Percentiles rank a stretch among this genome's conserved stretches.
Evolutionary conservation across 176 grass and related monocot genomes (phyloP).

Genomic region (Eremochloa ophiuroides): DNA sequence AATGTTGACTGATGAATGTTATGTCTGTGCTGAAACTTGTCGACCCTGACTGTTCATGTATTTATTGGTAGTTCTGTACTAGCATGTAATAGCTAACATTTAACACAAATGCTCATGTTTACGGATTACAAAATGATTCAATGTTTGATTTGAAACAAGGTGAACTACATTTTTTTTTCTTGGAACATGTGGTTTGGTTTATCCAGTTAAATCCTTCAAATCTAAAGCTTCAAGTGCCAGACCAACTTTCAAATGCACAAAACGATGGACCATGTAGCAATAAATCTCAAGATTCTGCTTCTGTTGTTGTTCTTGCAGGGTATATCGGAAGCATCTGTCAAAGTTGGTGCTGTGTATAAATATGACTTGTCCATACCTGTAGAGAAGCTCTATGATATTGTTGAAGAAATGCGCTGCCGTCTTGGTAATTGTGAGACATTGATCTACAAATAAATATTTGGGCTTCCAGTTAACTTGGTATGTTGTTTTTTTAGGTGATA

Average conservation of each 20-base stretch:
- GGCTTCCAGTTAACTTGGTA: slow-evolving; percentile 15
- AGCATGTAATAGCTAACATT: neutral
- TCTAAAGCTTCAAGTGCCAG: neutral
- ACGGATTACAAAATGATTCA: neutral
- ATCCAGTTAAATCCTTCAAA: neutral
- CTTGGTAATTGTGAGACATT: slow-evolving; percentile 52
- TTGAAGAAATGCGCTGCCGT: slow-evolving; percentile 82
- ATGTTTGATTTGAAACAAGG: neutral
- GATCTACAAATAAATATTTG: neutral
- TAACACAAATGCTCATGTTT: slow-evolving; percentile 2
- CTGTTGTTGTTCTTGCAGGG: slow-evolving; percentile 41
- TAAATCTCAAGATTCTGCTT: neutral
- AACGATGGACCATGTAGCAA: neutral
- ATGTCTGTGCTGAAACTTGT: neutral
- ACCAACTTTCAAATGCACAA: neutral
- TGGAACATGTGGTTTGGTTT: slow-evolving; percentile 1
- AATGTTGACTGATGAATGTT: neutral
- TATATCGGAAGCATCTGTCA: slow-evolving; percentile 89
- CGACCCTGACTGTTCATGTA: neutral
- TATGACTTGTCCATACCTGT: slow-evolving; percentile 87
- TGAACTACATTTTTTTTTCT: neutral
- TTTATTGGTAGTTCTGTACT: neutral
- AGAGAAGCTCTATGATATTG: slow-evolving; percentile 80
- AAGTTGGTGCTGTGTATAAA: slow-evolving; percentile 89
- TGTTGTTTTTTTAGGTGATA: slow-evolving; percentile 47